Evolutionary conservation across 192 early-diverging fungal species (phyloP), one percentile per base, ranked within the genome.

Genomic region (Mortierella alpina): DNA sequence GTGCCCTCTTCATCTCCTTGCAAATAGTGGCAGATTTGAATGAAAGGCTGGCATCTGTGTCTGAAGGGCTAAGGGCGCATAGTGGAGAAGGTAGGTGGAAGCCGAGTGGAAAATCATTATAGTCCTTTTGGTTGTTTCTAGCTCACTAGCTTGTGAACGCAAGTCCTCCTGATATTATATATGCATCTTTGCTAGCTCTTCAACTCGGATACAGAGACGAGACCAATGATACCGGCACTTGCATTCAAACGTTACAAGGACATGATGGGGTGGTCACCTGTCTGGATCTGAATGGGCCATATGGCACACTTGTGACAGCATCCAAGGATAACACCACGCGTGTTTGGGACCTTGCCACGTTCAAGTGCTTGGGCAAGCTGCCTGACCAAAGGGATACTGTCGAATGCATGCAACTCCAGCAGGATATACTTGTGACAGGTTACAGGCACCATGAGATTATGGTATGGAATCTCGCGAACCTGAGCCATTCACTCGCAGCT

Each of bases 311-410:
- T 9, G 89, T 92, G 0, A 90, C 93, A 0, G 88, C 91, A 13
- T 91, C 92, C 7, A 74, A 88, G 31, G 93, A 94, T 79, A 89
- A 87, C 42, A 91, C 91, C 23, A 87, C 90, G 18, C 88, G 91
- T 8, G 84, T 91, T 66, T 94, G 93, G 92, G 90, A 93, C 58
- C 72, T 93, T 40, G 62, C 87, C 18, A 85, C 79, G 41, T 78
- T 88, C 12, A 86, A 86, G 54, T 91, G 87, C 18, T 75, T 91
- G 31, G 90, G 89, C 55, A 85, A 84, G 15, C 71, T 87, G 22
- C 73, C 74, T 49, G 89, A 72, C 22, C 88, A 83, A 73, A 47
- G 78, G 14, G 83, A 75, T 45, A 72, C 63, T 69, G 84, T 77
- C 10, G 57, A 71, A 62, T 75, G 73, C 39, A 69, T 74, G 63